Evolutionary conservation across 2,329 filamentous ascomycete genomes (phyloP).

Genomic region (Hymenoscyphus scutula): DNA sequence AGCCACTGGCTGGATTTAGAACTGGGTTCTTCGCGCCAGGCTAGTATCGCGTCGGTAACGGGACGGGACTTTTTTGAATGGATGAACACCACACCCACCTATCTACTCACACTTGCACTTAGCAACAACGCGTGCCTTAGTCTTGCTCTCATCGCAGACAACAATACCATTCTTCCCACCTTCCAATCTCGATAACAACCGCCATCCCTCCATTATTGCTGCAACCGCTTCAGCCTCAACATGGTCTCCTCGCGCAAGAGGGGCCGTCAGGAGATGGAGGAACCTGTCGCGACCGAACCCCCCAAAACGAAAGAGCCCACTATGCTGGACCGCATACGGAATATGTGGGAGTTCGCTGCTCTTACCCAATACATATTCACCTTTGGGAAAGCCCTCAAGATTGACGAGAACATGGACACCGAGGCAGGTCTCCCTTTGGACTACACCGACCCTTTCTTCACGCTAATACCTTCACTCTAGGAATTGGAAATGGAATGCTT

Average conservation of each 20-base stretch:
- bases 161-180: neutral
- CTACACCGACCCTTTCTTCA: neutral
- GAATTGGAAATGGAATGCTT: conserved; percentile 87
- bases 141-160: neutral
- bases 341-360: conserved; percentile 94
- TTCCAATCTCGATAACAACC: neutral
- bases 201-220: conserved; percentile 9
- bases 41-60: neutral
- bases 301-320: conserved; percentile 32
- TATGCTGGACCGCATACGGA: conserved; percentile 68
- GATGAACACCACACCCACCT: neutral
- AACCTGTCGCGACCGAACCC: conserved; percentile 21
- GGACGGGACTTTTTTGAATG: neutral
- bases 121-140: neutral
- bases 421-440: conserved; percentile 58
- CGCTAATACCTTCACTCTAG: conserved; percentile 47
- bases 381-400: conserved; percentile 86
- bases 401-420: conserved; percentile 83
- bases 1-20: neutral
- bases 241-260: conserved; percentile 51
- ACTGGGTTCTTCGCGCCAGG: neutral
- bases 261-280: conserved; percentile 44
- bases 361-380: conserved; percentile 90
- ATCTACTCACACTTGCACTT: neutral
- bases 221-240: conserved; percentile 14